Conservation (phyloP, 176 grass and related monocot species). For the Ananas comosus region DNA sequence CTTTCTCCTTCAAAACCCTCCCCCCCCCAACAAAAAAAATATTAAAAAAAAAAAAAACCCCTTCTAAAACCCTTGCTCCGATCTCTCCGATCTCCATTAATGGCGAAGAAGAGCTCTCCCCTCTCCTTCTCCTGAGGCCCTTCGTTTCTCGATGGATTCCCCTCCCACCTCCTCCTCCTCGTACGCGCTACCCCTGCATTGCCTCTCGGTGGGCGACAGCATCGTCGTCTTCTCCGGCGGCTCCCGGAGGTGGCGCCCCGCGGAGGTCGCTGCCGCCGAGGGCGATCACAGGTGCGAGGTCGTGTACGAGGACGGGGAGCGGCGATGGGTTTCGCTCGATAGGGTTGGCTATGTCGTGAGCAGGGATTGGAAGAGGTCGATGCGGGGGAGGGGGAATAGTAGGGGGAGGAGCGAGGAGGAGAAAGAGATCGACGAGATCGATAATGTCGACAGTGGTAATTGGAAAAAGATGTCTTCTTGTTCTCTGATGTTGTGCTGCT, state of each 20-base stretch:
- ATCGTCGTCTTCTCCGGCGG: neutral
- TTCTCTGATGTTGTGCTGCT: neutral
- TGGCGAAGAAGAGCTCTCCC: too few relatives aligned
- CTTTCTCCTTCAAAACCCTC: too few relatives aligned
- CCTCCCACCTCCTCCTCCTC: neutral
- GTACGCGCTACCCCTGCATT: neutral
- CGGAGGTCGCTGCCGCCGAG: neutral
- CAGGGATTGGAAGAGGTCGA: constrained; percentile 10
- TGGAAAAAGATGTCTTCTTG: neutral
- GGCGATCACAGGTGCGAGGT: neutral
- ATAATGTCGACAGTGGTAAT: constrained; percentile 15
- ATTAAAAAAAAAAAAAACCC: too few relatives aligned
- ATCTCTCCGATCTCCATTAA: too few relatives aligned
- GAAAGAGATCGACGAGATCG: neutral
- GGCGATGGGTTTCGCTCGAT: neutral
- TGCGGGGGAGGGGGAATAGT: constrained; percentile 3
- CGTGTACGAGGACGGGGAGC: neutral
- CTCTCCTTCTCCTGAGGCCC: too few relatives aligned
- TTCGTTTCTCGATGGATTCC: too few relatives aligned
- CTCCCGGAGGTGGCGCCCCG: neutral
- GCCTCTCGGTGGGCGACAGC: neutral
- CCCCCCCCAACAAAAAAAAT: too few relatives aligned
- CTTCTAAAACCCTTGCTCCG: too few relatives aligned
- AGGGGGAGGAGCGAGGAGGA: neutral
- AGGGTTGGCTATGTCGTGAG: neutral